Base-by-base conservation (phyloP, 148 eudicot species). In the Camellia japonica region DNA sequence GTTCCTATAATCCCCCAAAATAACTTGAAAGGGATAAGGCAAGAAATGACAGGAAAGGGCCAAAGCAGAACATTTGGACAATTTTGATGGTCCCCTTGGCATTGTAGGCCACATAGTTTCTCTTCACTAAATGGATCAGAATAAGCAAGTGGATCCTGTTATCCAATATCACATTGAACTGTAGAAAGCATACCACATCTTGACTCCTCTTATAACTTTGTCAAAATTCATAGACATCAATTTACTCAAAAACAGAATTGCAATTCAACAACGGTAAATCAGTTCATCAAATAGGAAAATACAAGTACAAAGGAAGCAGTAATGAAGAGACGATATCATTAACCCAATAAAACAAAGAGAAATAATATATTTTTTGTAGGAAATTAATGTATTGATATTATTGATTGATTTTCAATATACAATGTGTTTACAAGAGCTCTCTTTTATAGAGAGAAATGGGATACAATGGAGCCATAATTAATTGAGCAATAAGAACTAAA, bases 1-100 rank as follows among this genome's bases (percentile, higher is more conserved):
- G 58, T 54, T 7, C 13, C 1, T 12, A 55, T 11, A 8, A 8
- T 12, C 58, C 58, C 58, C 58, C 8, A 55, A 55, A 55, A 49
- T 49, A 49, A 46, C 43, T 12, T 44, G 52, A 69, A 44, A 69
- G 52, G 73, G 73, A 69, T 69, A 69, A 68, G 71, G 49, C n/a
- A 1, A 0, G 19, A 43, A 11, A 16, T 51, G 73, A 69, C 6
- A 15, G 73, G 73, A 63, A 11, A 63, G 67, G 67, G 16, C 52
- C 0, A 49, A 4, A 49, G 52, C 30, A 69, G 54, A 51, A 18
- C 71, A 68, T 51, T 46, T 46, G 59, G 70, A 13, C 70, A 20
- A 63, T 0, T 64, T 64, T 71, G 55, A 77, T 77, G 71, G 71
- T 64, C 79, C 60, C 71, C 60, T 23, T 30, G 79, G 79, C 79